phyloP scores from a whole-genome alignment of 768 basidiomycete species.

The Pleurotus citrinopileatus region DNA sequence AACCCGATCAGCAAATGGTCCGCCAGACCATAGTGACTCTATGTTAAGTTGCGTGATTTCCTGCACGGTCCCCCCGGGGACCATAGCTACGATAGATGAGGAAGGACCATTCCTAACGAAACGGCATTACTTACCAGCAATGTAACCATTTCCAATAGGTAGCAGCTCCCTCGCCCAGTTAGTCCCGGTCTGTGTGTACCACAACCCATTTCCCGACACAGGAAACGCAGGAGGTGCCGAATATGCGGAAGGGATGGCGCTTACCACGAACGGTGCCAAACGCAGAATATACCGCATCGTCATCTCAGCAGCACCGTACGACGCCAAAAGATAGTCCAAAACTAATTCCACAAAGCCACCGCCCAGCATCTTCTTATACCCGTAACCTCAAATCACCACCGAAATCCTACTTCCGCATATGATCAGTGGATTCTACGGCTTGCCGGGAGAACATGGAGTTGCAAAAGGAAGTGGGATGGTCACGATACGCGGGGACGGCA shows the following conservation, averaged over 20 bases:
- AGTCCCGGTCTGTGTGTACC: slow-evolving; percentile 55
- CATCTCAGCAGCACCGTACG: not conserved
- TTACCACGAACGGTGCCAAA: not conserved
- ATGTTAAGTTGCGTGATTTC: slow-evolving; percentile 71
- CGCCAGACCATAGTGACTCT: slow-evolving; percentile 75
- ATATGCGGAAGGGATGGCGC: not conserved
- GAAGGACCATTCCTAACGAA: not conserved
- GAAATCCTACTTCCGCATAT: too few species aligned
- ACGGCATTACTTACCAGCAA: slow-evolving; percentile 44
- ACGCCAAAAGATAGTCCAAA: not conserved
- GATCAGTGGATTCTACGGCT: too few species aligned
- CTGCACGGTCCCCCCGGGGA: slow-evolving; percentile 56
- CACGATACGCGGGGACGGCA: too few species aligned
- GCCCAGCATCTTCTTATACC: slow-evolving; percentile 2
- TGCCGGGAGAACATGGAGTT: too few species aligned
- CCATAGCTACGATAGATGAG: slow-evolving; percentile 44
- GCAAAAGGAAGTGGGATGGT: too few species aligned
- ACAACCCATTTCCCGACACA: slow-evolving; percentile 69
- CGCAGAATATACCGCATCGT: not conserved
- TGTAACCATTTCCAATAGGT: slow-evolving; percentile 73
- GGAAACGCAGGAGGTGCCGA: slow-evolving; percentile 51
- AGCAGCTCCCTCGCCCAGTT: slow-evolving; percentile 61
- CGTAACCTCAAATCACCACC: too few species aligned
- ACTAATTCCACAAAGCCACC: not conserved
- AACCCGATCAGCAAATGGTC: slow-evolving; percentile 66